Evolutionary conservation across 164 flowering plant species (phyloP), one percentile per base, ranked within the genome.

Genomic region (Aristolochia contorta): DNA sequence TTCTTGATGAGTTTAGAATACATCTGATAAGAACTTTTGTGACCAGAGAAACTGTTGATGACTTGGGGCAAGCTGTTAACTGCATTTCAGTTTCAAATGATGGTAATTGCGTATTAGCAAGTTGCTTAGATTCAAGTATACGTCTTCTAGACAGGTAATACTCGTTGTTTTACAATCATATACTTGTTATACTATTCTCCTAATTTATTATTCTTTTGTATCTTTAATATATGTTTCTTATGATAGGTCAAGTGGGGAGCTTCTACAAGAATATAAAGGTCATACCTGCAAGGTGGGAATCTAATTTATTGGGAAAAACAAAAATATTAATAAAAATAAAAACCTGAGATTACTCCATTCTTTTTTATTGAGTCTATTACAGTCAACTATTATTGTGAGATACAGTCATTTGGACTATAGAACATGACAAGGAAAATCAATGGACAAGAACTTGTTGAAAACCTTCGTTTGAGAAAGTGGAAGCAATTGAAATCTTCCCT

Each of bases 81-180:
- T 93, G 99, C 67, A 83, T 90, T 63, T 80, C 96, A 58, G 51
- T 93, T 74, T 93, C 97, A 67, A 93, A 90, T 74, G 96, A 93
- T 78, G 84, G 91, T 37, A 88, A 93, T 73, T 93, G 99, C 65
- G 56, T 93, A 50, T 73, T 93, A 71, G 96, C 96, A 46, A 78
- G 91, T 73, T 93, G 97, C 76, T 78, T 93, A 23, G 97, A 93
- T 78, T 93, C 99, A 51, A 86, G 96, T 45, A 62, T 93, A 32
- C 86, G 91, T 52, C 94, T 93, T 65, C 37, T 90, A 67, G 99
- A 93, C 78, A 83, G 99, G 97, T 93, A 65, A 46, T 0, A 45
- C 58, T 21, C 22, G 59, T 1, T 25, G 15, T 7, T 16, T 62
- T 33, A 24, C 24, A 6, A 56, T 12, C 41, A 12, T 30, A n/a